Evolutionary conservation across 495 filamentous ascomycete species (phyloP).

Genomic region (Aspergillus asperescens): DNA sequence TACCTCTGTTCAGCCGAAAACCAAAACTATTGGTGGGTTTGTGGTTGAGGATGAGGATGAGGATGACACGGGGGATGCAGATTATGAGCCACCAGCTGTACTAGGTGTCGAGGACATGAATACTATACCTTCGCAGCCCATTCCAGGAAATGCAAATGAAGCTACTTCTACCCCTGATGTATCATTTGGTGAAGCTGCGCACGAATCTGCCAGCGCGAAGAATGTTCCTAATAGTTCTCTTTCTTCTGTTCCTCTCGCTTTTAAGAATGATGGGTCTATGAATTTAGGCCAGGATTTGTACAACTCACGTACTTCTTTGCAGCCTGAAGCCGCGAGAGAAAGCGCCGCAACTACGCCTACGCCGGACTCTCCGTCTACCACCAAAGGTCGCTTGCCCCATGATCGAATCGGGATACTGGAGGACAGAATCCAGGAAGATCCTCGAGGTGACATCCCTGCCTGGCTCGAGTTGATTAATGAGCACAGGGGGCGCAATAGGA

Average conservation of each 20-base stretch:
- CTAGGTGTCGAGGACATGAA: constrained; percentile 43
- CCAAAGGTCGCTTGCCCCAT: constrained; percentile 60
- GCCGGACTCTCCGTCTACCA: constrained; percentile 37
- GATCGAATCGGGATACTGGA: constrained; percentile 82
- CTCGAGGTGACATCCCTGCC: constrained; percentile 81
- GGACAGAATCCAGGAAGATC: constrained; percentile 84
- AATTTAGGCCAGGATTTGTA: constrained; percentile 40
- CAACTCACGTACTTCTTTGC: constrained; percentile 35
- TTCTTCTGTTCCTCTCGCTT: constrained; percentile 42
- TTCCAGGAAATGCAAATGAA: constrained; percentile 55
- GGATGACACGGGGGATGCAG: constrained; percentile 46
- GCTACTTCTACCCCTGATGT: constrained; percentile 54
- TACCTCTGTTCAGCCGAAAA: constrained; percentile 44
- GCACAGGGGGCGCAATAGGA: constrained; percentile 71
- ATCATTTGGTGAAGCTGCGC: constrained; percentile 50
- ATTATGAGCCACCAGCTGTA: constrained; percentile 52
- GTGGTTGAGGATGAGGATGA: constrained; percentile 68
- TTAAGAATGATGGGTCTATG: constrained; percentile 44
- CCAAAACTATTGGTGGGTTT: constrained; percentile 74
- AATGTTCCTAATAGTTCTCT: constrained; percentile 50
- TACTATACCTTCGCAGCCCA: constrained; percentile 48
- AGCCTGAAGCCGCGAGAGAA: constrained; percentile 31
- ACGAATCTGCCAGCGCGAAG: constrained; percentile 49
- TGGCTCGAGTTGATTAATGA: constrained; percentile 86
- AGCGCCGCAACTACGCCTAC: constrained; percentile 37